Evolutionary conservation across 2,329 filamentous ascomycete species (phyloP), one percentile per base, ranked within the genome.

Genomic region (Zasmidium citrigriseum): DNA sequence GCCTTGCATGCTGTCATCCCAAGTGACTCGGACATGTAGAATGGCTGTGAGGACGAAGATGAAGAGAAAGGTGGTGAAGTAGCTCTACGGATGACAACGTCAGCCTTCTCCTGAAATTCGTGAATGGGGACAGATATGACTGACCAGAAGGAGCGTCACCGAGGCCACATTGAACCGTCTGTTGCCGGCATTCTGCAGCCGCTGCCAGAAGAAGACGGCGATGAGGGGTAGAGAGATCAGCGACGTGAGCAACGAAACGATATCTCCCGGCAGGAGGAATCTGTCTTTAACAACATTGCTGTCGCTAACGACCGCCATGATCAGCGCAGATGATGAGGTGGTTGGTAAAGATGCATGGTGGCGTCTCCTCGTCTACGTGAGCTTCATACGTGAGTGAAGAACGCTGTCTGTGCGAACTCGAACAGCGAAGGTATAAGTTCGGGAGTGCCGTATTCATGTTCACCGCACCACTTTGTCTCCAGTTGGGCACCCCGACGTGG

Each of bases 11-110:
- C 29, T 55, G 59, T 14, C 59, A 27, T 48, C 57, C 21, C 55
- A 41, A n/a, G 20, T 27, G 3, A 45, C 50, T 11, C 54, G 57
- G 23, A 65, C 53, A 45, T 65, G 63, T 12, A 65, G 49, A 22
- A 65, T 27, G 16, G 54, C 52, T 14, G 63, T 63, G 34, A 63
- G 52, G 25, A 64, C 38, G 41, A 64, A 61, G 45, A 65, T 57
- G 55, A 62, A 65, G 49, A 64, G 21, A 47, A 65, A 65, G 5
- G 55, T 56, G 9, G 59, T 52, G 10, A 59, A 22, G 29, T 65
- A 65, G 23, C 58, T 62, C 61, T 64, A 38, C 11, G 2, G n/a
- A 21, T 5, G 22, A 18, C 11, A n/a, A 52, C 23, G 54, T 59
- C 24, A 54, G 34, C 10, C 16, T n/a, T 12, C 18, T 4, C n/a